Conservation (phyloP, 495 filamentous ascomycete species). For the Aspergillus ostianus region DNA sequence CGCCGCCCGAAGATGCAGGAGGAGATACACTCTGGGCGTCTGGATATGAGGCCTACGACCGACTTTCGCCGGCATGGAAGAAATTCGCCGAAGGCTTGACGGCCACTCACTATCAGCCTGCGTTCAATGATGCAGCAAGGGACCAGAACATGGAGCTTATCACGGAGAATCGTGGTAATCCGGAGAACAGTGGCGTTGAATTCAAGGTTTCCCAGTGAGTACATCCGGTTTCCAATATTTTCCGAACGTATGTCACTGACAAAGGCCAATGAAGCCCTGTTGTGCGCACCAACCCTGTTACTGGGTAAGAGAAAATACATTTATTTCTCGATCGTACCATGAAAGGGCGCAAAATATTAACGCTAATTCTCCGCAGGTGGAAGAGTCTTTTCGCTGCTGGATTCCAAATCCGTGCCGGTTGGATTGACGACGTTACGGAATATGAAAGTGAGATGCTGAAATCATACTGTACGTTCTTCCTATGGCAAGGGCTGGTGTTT, state of each 20-base stretch:
- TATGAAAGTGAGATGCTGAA: slow-evolving; percentile 44
- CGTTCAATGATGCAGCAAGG: slow-evolving; percentile 16
- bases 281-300: slow-evolving; percentile 71
- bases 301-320: slow-evolving; percentile 43
- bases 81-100: slow-evolving; percentile 63
- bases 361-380: slow-evolving; percentile 28
- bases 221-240: background rate
- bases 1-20: slow-evolving; percentile 67
- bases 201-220: slow-evolving; percentile 53
- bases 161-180: slow-evolving; percentile 53
- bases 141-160: slow-evolving; percentile 47
- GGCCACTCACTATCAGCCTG: slow-evolving; percentile 46
- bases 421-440: slow-evolving; percentile 20
- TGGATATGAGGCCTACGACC: slow-evolving; percentile 72
- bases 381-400: slow-evolving; percentile 62
- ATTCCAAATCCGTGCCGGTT: slow-evolving; percentile 11
- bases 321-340: no score
- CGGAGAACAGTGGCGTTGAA: slow-evolving; percentile 50
- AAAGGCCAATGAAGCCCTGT: slow-evolving; percentile 34
- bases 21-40: slow-evolving; percentile 69
- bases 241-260: background rate
- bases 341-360: no score
- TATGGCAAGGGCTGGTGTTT: no score
- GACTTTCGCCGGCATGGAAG: slow-evolving; percentile 58
- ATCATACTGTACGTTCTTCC: background rate